Conservation (phyloP, 1,139 yeast species). For the Blastobotrys capitulatus region DNA sequence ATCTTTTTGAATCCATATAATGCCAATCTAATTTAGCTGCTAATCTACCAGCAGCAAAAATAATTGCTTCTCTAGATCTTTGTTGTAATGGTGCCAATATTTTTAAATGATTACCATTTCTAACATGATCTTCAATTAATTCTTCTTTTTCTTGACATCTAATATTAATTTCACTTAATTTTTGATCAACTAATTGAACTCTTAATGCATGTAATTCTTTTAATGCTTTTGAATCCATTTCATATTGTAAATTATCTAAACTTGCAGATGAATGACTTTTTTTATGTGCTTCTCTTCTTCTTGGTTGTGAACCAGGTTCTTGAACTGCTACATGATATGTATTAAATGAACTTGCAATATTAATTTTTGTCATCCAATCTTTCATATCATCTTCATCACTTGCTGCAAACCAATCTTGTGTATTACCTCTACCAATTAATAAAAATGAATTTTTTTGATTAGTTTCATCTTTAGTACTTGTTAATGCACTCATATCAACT, state of each 20-base stretch:
- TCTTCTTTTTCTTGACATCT: slow-evolving; percentile 32
- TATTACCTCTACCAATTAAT: slow-evolving; percentile 32
- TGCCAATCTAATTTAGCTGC: slow-evolving; percentile 51
- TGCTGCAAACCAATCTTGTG: slow-evolving; percentile 36
- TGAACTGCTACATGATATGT: slow-evolving; percentile 36
- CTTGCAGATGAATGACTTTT: not conserved
- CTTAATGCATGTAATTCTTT: slow-evolving; percentile 8
- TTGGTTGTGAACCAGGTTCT: slow-evolving; percentile 11
- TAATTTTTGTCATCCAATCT: slow-evolving; percentile 54
- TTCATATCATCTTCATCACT: slow-evolving; percentile 37
- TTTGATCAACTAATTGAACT: slow-evolving; percentile 20
- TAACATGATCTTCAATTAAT: slow-evolving; percentile 36
- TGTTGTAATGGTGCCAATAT: slow-evolving; percentile 48
- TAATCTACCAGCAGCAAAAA: slow-evolving; percentile 41
- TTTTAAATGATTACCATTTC: slow-evolving; percentile 38
- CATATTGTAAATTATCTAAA: not conserved
- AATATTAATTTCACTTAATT: slow-evolving; percentile 32
- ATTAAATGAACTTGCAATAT: slow-evolving; percentile 48
- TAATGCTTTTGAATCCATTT: slow-evolving; percentile 1
- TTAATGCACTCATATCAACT: slow-evolving; percentile 35
- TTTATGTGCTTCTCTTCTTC: not conserved
- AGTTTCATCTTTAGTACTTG: slow-evolving; percentile 14
- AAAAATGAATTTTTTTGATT: slow-evolving; percentile 24
- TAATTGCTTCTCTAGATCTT: slow-evolving; percentile 45
- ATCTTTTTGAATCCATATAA: slow-evolving; percentile 46